Base-by-base conservation (phyloP, 306 rosid genomes). In the Rubus parviflorus region DNA sequence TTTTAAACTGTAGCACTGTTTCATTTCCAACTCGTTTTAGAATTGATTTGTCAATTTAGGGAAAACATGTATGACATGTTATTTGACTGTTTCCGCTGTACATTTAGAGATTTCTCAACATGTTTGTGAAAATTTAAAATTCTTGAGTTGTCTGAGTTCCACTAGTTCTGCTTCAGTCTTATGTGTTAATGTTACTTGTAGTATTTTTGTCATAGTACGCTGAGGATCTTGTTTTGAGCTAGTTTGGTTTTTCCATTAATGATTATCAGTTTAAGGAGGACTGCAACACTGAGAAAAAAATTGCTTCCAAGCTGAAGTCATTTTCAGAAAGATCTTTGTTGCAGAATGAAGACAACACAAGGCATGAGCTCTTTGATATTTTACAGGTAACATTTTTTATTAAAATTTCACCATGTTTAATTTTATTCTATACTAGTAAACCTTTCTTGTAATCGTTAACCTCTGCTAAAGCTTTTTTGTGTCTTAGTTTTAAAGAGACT, bases 241-340 rank as follows among this genome's bases (percentile, higher is more conserved):
- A 68, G 47, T 75, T 78, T 74, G 76, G 19, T 49, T 20, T 0
- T 72, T 14, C 49, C 67, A 70, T 58, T 47, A 49, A 35, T 73
- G 53, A 41, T 74, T 81, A 37, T 72, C 58, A 95, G 98, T 95
- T 95, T 85, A 95, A 90, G 89, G 97, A 92, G 83, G 97, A 92
- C 71, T 79, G 98, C 84, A 84, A 87, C 89, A 90, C 98, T 7
- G 89, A 92, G 89, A 89, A 92, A 85, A 90, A 89, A 81, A 82
- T 95, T 83, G 97, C 79, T 74, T 77, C 95, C 86, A 90, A 89
- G 93, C 88, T 95, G 81, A 88, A 90, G 84, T 74, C 90, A 64
- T 82, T 72, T 77, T 82, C 85, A 8, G 97, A 86, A 75, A 81
- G 82, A 46, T 88, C 91, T 57, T 70, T 84, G 64, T 80, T 90